Evolutionary conservation across 768 basidiomycete genomes (phyloP).

Genomic region (Suillus plorans): DNA sequence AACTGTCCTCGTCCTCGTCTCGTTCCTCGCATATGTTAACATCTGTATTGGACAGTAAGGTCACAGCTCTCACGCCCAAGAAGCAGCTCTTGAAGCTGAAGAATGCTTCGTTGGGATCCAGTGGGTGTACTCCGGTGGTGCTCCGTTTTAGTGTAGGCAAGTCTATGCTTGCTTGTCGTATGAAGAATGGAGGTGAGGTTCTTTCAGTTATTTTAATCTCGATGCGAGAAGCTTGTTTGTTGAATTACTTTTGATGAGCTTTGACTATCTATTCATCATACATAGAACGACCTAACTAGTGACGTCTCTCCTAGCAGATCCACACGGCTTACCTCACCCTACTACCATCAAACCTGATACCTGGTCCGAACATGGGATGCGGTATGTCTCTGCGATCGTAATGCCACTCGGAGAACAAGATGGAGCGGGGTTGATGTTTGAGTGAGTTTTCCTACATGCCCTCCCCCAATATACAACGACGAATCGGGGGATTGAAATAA

Average conservation of each 20-base stretch:
- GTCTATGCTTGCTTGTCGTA: background rate
- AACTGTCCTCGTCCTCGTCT: background rate
- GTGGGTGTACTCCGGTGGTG: background rate
- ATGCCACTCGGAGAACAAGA: constrained; percentile 39
- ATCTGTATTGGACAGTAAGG: background rate
- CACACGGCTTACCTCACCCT: constrained; percentile 10
- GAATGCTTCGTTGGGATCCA: background rate
- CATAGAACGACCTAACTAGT: background rate
- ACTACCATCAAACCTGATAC: background rate
- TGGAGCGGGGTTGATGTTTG: constrained; percentile 49
- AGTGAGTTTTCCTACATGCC: constrained; percentile 37
- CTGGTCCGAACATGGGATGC: constrained; percentile 17
- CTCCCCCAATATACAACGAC: background rate
- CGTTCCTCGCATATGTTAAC: background rate
- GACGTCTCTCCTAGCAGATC: background rate
- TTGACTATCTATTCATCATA: background rate
- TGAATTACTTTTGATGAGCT: background rate
- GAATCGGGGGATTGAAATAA: background rate
- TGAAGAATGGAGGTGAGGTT: background rate
- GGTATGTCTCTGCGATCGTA: constrained; percentile 31
- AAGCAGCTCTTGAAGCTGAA: background rate
- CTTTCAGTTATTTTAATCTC: background rate
- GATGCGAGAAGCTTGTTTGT: background rate
- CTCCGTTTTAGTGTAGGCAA: background rate
- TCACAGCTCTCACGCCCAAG: background rate